Percentiles rank a stretch among this genome's conserved stretches.
These are phyloP conservation scores for Fusarium sp. DNA, from an alignment of 2,329 filamentous ascomycete genomes.

Conservation along the genomic window DNA sequence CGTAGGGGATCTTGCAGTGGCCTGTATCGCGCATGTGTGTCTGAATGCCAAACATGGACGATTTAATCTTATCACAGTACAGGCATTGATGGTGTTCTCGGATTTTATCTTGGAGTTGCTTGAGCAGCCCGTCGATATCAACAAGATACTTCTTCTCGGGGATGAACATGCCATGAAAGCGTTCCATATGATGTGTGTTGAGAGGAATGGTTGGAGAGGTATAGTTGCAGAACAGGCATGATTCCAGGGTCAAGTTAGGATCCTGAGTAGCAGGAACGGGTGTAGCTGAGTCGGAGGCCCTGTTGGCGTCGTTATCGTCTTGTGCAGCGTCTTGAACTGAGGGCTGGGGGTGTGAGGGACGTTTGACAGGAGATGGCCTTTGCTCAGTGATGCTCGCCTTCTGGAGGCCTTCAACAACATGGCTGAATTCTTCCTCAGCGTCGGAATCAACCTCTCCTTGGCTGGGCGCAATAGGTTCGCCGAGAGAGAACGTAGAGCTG, in stretches of 20 bases:
- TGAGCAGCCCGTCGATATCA: slow-evolving; percentile 82
- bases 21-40: slow-evolving; percentile 98
- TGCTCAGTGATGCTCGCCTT: slow-evolving; percentile 72
- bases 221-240: slow-evolving; percentile 93
- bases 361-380: slow-evolving; percentile 61
- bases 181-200: slow-evolving; percentile 89
- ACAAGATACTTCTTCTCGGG: slow-evolving; percentile 87
- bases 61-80: slow-evolving; percentile 85
- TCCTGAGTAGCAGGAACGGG: slow-evolving; percentile 50
- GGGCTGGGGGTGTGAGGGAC: slow-evolving; percentile 62
- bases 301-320: slow-evolving; percentile 52
- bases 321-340: slow-evolving; percentile 55
- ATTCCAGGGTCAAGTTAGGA: slow-evolving; percentile 56
- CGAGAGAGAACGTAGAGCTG: slow-evolving; percentile 91
- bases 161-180: slow-evolving; percentile 94
- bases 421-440: slow-evolving; percentile 77
- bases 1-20: slow-evolving; percentile 96
- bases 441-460: slow-evolving; percentile 68
- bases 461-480: slow-evolving; percentile 72
- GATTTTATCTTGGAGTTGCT: slow-evolving; percentile 82
- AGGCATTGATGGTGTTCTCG: slow-evolving; percentile 84
- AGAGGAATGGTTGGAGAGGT: slow-evolving; percentile 78
- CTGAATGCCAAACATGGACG: slow-evolving; percentile 81
- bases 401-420: slow-evolving; percentile 81
- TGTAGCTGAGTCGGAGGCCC: slow-evolving; percentile 56